Base-by-base conservation (phyloP, 2,329 filamentous ascomycete species). In the Fusarium brevicatenulatum region DNA sequence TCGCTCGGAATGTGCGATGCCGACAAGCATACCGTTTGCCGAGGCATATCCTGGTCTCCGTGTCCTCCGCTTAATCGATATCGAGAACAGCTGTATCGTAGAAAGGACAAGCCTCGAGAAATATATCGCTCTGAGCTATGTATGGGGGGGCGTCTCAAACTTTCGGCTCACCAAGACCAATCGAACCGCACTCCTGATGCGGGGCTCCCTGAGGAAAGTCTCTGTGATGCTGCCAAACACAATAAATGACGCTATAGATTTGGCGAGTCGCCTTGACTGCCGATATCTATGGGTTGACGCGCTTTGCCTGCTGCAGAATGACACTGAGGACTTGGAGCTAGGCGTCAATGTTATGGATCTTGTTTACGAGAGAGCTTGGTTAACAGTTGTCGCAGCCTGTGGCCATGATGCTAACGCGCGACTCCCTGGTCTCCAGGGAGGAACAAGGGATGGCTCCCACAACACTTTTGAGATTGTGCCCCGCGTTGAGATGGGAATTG, bases 171-270 rank as follows among this genome's bases (percentile, higher is more conserved):
- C 46, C 7, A 49, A 9, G 15, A 21, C 46, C 1, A 49, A 49
- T 18, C 46, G 46, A 49, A 32, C 15, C 10, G 15, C 15, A 4
- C 7, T 49, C 0, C 21, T 49, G 2, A 7, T 4, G 10, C 28
- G 7, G 0, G 15, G 28, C 0, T 32, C 46, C 2, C 0, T 49
- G 2, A 0, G 7, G 3, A 4, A 0, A 3, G 28, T 23, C 7
- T 3, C 7, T 4, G 0, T 7, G 5, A 32, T n/a, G 28, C 28
- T 49, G 0, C 46, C 46, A 0, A 23, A 23, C 21, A 32, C 46
- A 0, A 23, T 49, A 5, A 23, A 18, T 23, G 46, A 49, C 15
- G 46, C 46, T 13, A 32, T 30, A 0, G 13, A 0, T 12, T 23
- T 49, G 2, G 1, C 28, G 1, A 9, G 7, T 7, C 28, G 28